Evolutionary conservation across 2,329 filamentous ascomycete genomes (phyloP), one percentile per base, ranked within the genome.

Genomic region (Ophiostoma quercus): DNA sequence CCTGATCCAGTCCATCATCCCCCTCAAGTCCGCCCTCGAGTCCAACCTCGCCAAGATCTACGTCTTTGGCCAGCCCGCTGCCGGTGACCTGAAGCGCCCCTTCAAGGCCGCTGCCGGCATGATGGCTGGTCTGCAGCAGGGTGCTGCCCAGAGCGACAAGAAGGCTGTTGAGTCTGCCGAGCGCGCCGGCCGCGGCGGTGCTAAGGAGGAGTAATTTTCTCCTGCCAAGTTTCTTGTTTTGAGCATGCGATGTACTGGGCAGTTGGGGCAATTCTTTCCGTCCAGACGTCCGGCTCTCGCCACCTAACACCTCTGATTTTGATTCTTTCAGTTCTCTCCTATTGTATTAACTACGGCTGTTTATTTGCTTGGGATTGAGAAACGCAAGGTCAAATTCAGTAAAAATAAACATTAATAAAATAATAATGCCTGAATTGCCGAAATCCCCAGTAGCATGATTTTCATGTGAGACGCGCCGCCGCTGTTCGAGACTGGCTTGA

Each of bases 1-100:
- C 68, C 85, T 97, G 77, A 97, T 99, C 84, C 95, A 99, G 88
- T 96, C 91, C 80, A 97, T 99, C 83, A 95, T 99, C 78, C 95
- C 95, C 43, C 85, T 98, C 81, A 99, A 99, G 90, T 87, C 91
- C 79, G 94, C 93, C 65, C 87, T 99, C 81, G 95, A 99, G 85
- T 87, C 90, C 83, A 98, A 97, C 85, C 84, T 97, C 76, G 87
- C 95, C 85, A 97, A 98, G 88, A 94, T 99, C 78, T 91, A 98
- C 82, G 75, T 99, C 74, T 91, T 94, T 74, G 94, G 94, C 77
- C 84, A 95, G 80, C 88, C 94, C 54, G 94, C 95, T 57, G 87
- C 84, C 71, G 95, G 94, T 69, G 95, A 99, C 74, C 87, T 99
- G 75, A 95, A 96, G 87, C 87, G 95, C 72, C 95, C 95, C 73